Percentiles rank a stretch among this genome's conserved stretches.
Conservation (phyloP, 768 basidiomycete genomes). For the Boletus edulis region DNA sequence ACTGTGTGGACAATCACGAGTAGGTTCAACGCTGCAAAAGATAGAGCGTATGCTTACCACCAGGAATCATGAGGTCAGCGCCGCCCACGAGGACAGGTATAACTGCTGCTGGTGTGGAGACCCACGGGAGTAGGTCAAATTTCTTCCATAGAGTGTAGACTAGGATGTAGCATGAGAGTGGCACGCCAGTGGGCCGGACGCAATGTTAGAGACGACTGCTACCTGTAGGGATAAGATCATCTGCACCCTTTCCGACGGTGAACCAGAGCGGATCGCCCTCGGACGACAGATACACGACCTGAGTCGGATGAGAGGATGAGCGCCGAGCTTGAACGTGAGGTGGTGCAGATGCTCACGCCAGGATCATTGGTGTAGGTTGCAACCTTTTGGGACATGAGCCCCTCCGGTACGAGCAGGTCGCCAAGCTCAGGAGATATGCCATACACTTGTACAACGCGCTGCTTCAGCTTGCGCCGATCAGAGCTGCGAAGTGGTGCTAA, state of each 20-base stretch:
- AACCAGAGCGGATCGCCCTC: slow-evolving; percentile 81
- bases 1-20: slow-evolving; percentile 37
- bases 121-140: slow-evolving; percentile 59
- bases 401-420: slow-evolving; percentile 72
- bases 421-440: slow-evolving; percentile 53
- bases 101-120: slow-evolving; percentile 71
- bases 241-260: slow-evolving; percentile 61
- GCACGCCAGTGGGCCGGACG: background rate
- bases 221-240: slow-evolving; percentile 73
- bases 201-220: background rate
- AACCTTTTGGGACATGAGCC: slow-evolving; percentile 66
- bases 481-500: slow-evolving; percentile 67
- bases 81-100: slow-evolving; percentile 71
- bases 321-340: background rate
- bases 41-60: slow-evolving; percentile 48
- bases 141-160: slow-evolving; percentile 82
- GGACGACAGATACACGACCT: slow-evolving; percentile 64
- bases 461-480: slow-evolving; percentile 69
- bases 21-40: background rate
- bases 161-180: slow-evolving; percentile 16
- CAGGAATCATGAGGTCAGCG: slow-evolving; percentile 89
- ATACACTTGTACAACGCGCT: slow-evolving; percentile 52
- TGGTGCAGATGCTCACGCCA: slow-evolving; percentile 43
- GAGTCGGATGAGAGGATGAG: slow-evolving; percentile 1
- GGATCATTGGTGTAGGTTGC: slow-evolving; percentile 60